Evolutionary conservation across 177 flowering plant species (phyloP), one percentile per base, ranked within the genome.

Genomic region (Vitis hybrid): DNA sequence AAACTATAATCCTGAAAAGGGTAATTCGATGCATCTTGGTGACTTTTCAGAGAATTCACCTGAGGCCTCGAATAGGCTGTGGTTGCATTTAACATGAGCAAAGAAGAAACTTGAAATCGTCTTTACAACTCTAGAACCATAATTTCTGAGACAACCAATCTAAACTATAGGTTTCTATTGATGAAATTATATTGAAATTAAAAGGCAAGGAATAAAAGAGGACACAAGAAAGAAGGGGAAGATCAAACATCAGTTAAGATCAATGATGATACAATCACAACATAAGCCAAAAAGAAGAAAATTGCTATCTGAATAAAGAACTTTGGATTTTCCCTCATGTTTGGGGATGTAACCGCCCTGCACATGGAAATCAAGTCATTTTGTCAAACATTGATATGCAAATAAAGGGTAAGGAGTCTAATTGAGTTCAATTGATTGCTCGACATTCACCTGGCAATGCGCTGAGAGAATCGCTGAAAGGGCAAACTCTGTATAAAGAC

Each of bases 321-420:
- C 83, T 86, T 94, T 2, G 99, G 99, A 73, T 95, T 94, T 77
- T 95, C 99, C 74, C 98, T 88, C 95, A 95, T 80, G 85, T 89
- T 91, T 57, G 99, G 97, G 33, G 99, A 83, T 64, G 99, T 84
- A n/a, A 95, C 97, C 11, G 99, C 92, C 86, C 98, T 95, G 92
- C 76, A 82, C 64, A 72, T 18, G 77, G 24, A 65, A 64, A 62
- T 7, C 28, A 12, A 11, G 2, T 57, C 18, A 59, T 19, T 50
- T 59, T 19, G 10, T 61, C 13, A 63, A 9, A 53, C 56, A 49
- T 31, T 47, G n/a, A 22, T 3, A 55, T 19, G 9, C 22, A n/a
- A 24, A 24, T 24, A 0, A 24, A 24, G 28, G 28, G 28, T 2
- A 24, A 24, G 28, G 28, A 24, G 4, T 24, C 28, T 24, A 24